Evolutionary conservation across 75 land plant genomes (phyloP), one percentile per base, ranked within the genome.

Genomic region (Adiantum capillusveneris): DNA sequence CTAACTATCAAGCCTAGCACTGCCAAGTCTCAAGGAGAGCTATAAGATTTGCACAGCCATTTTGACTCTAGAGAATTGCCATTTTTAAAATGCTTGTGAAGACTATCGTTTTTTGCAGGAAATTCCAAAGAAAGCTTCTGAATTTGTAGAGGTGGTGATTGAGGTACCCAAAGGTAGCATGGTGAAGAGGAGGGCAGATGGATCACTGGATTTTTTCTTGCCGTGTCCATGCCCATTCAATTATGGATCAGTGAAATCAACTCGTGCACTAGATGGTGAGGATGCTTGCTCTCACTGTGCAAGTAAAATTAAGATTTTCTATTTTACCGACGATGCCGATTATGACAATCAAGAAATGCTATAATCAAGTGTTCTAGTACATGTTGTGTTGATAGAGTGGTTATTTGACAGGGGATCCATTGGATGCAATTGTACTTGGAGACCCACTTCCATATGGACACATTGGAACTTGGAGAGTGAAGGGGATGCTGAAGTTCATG

Each of bases 401-500:
- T 17, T 6, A 11, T 37, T 50, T 20, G 46, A 56, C 58, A 70
- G 73, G 73, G 2, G 67, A 70, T 57, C 73, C 73, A 25, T 24
- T 70, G 39, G 73, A 70, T 31, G 73, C 67, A 16, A 29, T 70
- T n/a, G 48, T 70, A 21, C 73, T 70, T 30, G 73, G 73, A 25
- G 58, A 57, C 17, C 43, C 13, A n/a, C 59, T 70, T 28, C 73
- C 73, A 16, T 64, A 63, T 48, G 66, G 66, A 25, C 45, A 62
- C 55, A 31, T 17, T 22, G 65, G 59, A 41, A 57, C 21, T 16
- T 58, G 56, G 46, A 62, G 36, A 27, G 73, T 70, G 18, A 57
- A 49, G 37, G 73, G 73, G n/a, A 31, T 63, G 31, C 44, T 70
- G 27, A 62, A 63, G 43, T 70, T 70, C n/a, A 44, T 56, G 21